Evolutionary conservation across 306 rosid genomes (phyloP).

Genomic region (Casuarina equisetifolia): DNA sequence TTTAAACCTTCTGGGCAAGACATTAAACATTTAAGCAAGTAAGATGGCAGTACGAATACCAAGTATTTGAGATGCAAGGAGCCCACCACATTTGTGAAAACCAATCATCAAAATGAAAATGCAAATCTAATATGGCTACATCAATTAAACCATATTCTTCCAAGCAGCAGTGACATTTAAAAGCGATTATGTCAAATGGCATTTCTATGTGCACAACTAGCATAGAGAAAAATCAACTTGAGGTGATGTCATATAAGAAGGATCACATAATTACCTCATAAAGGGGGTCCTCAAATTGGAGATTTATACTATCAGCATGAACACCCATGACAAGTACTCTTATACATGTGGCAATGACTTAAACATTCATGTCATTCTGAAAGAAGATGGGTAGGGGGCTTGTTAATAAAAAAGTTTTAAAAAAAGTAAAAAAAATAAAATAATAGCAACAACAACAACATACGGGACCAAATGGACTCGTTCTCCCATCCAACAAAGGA

Average conservation of each 20-base stretch:
- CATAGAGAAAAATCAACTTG: neutral
- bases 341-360: slow-evolving; percentile 90
- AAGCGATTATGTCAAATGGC: neutral
- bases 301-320: slow-evolving; percentile 95
- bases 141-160: neutral
- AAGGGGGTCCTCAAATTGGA: slow-evolving; percentile 84
- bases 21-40: too few relatives aligned
- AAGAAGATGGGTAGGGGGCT: neutral
- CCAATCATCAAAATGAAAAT: neutral
- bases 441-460: too few relatives aligned
- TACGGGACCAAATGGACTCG: neutral
- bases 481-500: neutral
- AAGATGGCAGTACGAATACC: neutral
- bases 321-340: slow-evolving; percentile 98
- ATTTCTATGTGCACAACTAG: neutral
- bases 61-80: neutral
- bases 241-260: neutral
- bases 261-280: slow-evolving; percentile 66
- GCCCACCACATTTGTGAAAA: neutral
- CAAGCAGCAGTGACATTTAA: neutral
- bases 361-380: slow-evolving; percentile 79
- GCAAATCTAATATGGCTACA: neutral
- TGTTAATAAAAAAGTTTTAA: neutral
- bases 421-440: neutral
- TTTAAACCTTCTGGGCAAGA: too few relatives aligned